Conservation (phyloP, 31 red algal species). For the Bonnemaisonia californica region DNA sequence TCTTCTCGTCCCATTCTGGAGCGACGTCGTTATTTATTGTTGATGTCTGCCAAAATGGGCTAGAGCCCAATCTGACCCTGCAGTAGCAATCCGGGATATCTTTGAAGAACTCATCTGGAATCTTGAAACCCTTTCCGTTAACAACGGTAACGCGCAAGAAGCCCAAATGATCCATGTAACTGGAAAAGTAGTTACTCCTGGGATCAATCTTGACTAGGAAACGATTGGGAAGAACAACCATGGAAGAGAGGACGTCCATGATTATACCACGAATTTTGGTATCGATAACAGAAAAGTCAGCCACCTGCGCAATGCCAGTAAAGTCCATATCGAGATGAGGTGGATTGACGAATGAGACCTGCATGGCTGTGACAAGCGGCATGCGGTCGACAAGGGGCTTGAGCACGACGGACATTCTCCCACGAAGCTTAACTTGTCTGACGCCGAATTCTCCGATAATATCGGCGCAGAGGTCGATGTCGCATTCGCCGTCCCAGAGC, state of each 20-base stretch:
- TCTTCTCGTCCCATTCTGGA: slow-evolving; percentile 67
- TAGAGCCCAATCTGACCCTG: slow-evolving; percentile 42
- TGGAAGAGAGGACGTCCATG: slow-evolving; percentile 41
- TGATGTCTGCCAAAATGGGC: slow-evolving; percentile 31
- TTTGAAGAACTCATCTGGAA: slow-evolving; percentile 46
- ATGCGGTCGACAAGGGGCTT: slow-evolving; percentile 55
- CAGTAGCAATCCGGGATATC: slow-evolving; percentile 67
- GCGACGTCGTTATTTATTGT: slow-evolving; percentile 51
- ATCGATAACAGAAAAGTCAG: slow-evolving; percentile 67
- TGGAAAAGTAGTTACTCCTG: slow-evolving; percentile 45
- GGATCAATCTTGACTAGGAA: slow-evolving; percentile 82
- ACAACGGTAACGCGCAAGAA: slow-evolving; percentile 55
- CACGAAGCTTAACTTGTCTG: slow-evolving; percentile 58
- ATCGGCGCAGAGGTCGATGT: slow-evolving; percentile 58
- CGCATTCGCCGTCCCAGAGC: slow-evolving; percentile 75
- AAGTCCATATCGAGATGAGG: slow-evolving; percentile 70
- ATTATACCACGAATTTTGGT: slow-evolving; percentile 55
- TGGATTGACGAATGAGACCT: slow-evolving; percentile 75
- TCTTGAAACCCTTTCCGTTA: slow-evolving; percentile 62
- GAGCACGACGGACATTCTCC: slow-evolving; percentile 61
- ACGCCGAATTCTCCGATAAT: slow-evolving; percentile 57
- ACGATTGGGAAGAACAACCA: slow-evolving; percentile 75
- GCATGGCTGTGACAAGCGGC: slow-evolving; percentile 68
- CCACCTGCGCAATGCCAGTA: slow-evolving; percentile 75
- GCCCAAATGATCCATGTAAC: slow-evolving; percentile 39